Base-by-base conservation (phyloP, 2,329 filamentous ascomycete species). In the Ceratocystis cubensis region DNA sequence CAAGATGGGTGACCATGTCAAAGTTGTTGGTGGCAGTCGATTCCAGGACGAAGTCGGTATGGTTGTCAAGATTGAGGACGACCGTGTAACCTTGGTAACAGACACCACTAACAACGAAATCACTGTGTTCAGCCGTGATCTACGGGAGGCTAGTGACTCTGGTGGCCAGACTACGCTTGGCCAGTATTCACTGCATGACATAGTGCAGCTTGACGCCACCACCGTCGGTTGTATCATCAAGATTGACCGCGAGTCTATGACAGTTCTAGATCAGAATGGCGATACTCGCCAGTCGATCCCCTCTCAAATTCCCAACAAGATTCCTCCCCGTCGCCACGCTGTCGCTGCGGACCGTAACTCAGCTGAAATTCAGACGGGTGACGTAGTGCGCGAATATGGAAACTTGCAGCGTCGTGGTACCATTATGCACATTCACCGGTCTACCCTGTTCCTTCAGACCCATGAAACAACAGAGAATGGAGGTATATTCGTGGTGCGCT, bases 41-140 rank as follows among this genome's bases (percentile, higher is more conserved):
- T 97, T 92, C 75, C 86, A 89, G 66, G 94, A 96, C 71, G 94
- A 99, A 77, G 88, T 97, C 57, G 94, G 94, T 76, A 96, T 96
- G 84, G 92, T 99, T 64, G 91, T 97, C 70, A 90, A 91, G 75
- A 94, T 96, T 70, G 88, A 85, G 62, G 91, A 96, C 68, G 94
- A 99, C 74, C 87, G 89, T 48, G 91, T 99, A 67, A 97, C 94
- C 1, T 80, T 99, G 70, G 80, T 99, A 70, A 96, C 90, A 61
- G 94, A 99, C 76, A 91, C 94, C 74, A 94, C 85, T 69, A 93
- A 94, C 76, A 86, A 87, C 64, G 94, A 99, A 74, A 91, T 99
- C 71, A 96, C 92, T 0, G 94, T 99, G 44, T 99, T 99, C 74
- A 96, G 93, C 79, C 96, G 96, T 75, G 94, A 99, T 77, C 78